Evolutionary conservation across 352 stramenopile species (phyloP).

Genomic region (Phytophthora europaea): DNA sequence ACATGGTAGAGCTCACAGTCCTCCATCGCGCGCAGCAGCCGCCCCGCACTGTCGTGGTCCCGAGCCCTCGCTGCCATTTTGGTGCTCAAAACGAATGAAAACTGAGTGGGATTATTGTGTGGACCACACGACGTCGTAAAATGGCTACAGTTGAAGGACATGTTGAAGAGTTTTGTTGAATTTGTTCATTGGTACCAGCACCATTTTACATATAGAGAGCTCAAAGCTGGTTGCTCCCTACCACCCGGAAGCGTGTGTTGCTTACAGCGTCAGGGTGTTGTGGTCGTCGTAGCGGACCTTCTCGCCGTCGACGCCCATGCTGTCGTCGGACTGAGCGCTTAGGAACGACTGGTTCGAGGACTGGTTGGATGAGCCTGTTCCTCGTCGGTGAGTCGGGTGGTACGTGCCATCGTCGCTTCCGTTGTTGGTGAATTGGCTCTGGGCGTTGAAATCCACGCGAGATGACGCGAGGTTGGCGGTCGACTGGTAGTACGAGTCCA

Average conservation of each 20-base stretch:
- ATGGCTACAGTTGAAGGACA: conserved; percentile 20
- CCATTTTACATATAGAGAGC: conserved; percentile 39
- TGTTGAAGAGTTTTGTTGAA: neutral
- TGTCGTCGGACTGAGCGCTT: conserved; percentile 72
- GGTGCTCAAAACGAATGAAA: neutral
- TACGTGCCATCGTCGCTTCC: conserved; percentile 43
- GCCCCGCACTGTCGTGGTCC: conserved; percentile 42
- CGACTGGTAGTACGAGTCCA: conserved; percentile 45
- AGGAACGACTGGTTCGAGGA: conserved; percentile 70
- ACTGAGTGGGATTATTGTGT: conserved; percentile 4
- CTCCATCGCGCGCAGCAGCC: conserved; percentile 48
- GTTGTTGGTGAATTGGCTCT: conserved; percentile 42
- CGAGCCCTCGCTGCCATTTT: conserved; percentile 19
- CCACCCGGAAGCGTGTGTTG: conserved; percentile 16
- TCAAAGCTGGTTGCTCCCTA: conserved; percentile 35
- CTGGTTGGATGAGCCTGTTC: conserved; percentile 53
- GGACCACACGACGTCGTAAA: neutral
- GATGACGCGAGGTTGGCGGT: conserved; percentile 31
- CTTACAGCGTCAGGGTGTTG: conserved; percentile 41
- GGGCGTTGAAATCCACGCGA: conserved; percentile 38
- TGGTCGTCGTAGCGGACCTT: conserved; percentile 29
- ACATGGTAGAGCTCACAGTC: conserved; percentile 63
- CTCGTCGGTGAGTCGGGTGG: conserved; percentile 32
- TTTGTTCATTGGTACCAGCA: conserved; percentile 29
- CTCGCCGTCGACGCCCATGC: conserved; percentile 63